Evolutionary conservation across 108 stramenopile species (phyloP).

Genomic region (Poteriospumella lacustris): DNA sequence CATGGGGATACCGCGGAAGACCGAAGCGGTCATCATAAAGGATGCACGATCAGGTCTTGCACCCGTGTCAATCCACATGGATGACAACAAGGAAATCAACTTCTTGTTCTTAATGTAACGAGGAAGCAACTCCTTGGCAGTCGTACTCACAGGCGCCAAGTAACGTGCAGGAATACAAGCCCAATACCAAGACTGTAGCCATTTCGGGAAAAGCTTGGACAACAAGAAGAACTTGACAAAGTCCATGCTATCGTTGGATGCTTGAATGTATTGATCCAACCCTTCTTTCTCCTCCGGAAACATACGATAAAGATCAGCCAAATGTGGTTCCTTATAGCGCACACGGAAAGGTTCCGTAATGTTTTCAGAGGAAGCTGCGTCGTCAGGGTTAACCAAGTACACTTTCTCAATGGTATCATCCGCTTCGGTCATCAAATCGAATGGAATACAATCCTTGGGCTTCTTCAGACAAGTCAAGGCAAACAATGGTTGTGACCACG

Average conservation of each 20-base stretch:
- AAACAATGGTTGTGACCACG: slow-evolving; percentile 20
- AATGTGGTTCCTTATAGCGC: slow-evolving; percentile 29
- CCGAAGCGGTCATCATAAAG: slow-evolving; percentile 39
- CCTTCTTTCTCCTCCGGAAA: slow-evolving; percentile 36
- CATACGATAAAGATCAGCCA: slow-evolving; percentile 22
- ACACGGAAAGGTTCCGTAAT: background rate
- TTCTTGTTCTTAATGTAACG: slow-evolving; percentile 31
- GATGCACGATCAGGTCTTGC: slow-evolving; percentile 27
- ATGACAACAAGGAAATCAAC: slow-evolving; percentile 18
- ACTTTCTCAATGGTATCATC: slow-evolving; percentile 52
- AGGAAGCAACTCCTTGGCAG: slow-evolving; percentile 28
- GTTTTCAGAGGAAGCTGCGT: slow-evolving; percentile 32
- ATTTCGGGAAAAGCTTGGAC: slow-evolving; percentile 22
- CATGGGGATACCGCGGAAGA: slow-evolving; percentile 32
- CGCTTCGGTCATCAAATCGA: slow-evolving; percentile 39
- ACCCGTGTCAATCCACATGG: slow-evolving; percentile 38
- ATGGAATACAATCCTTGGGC: slow-evolving; percentile 43
- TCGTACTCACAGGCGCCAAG: background rate
- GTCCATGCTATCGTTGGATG: background rate
- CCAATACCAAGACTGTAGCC: slow-evolving; percentile 28
- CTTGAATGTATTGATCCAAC: slow-evolving; percentile 32
- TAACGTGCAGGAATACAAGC: slow-evolving; percentile 3
- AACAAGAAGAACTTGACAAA: slow-evolving; percentile 30
- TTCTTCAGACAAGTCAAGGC: slow-evolving; percentile 32
- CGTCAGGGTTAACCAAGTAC: slow-evolving; percentile 38